A percentile compares a stretch with the other conserved stretches of the same genome.
Evolutionary conservation across 2,329 filamentous ascomycete genomes (phyloP).

Genomic region (Microdochium bolleyi): DNA sequence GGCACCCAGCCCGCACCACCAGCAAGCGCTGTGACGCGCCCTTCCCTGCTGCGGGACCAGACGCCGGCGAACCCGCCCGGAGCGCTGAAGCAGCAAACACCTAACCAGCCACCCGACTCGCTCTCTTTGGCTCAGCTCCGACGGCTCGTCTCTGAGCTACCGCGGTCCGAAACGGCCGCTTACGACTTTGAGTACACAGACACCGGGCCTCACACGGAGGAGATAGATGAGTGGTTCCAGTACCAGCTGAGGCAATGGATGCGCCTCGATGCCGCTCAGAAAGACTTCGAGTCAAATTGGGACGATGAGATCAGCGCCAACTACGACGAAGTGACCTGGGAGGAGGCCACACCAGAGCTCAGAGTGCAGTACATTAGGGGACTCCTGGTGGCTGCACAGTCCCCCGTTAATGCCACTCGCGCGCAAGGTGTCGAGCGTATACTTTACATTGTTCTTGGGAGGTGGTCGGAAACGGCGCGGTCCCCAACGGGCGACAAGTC

Average conservation of each 20-base stretch:
- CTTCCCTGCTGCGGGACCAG: not conserved
- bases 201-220: slow-evolving; percentile 67
- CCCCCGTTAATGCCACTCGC: slow-evolving; percentile 38
- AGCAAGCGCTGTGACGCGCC: slow-evolving; percentile 9
- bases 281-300: slow-evolving; percentile 74
- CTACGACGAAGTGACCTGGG: slow-evolving; percentile 51
- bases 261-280: slow-evolving; percentile 66
- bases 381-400: slow-evolving; percentile 36
- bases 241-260: slow-evolving; percentile 83
- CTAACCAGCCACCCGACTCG: slow-evolving; percentile 47
- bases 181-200: slow-evolving; percentile 86
- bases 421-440: slow-evolving; percentile 48
- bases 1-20: slow-evolving; percentile 16
- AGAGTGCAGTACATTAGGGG: slow-evolving; percentile 49
- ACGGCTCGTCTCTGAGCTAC: slow-evolving; percentile 66
- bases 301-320: slow-evolving; percentile 36
- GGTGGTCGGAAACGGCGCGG: slow-evolving; percentile 63
- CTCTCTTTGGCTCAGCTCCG: slow-evolving; percentile 68
- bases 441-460: slow-evolving; percentile 56
- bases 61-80: not conserved
- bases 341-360: slow-evolving; percentile 49
- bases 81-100: not conserved
- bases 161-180: slow-evolving; percentile 57
- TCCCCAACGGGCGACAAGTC: slow-evolving; percentile 29
- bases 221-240: slow-evolving; percentile 96